Evolutionary conservation across 495 filamentous ascomycete species (phyloP).

Genomic region (Penicillium argentinense): DNA sequence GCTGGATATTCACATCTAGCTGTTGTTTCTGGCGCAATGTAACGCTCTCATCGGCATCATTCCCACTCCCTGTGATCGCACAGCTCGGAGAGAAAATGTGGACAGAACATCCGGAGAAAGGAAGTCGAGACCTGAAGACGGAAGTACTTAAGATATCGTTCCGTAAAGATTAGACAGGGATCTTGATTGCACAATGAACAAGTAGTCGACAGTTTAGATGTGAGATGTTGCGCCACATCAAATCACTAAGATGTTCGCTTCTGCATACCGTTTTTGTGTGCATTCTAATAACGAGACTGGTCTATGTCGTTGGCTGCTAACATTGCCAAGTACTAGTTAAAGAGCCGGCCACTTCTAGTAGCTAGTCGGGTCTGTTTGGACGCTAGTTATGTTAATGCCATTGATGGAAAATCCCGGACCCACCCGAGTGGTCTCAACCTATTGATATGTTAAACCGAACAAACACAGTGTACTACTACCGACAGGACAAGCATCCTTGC

Average conservation of each 20-base stretch:
- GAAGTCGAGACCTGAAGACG: slow-evolving; percentile 1
- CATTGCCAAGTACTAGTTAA: too few relatives aligned
- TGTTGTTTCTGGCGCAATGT: slow-evolving; percentile 24
- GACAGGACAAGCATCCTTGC: too few relatives aligned
- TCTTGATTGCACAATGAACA: slow-evolving; percentile 11
- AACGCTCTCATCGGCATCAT: slow-evolving; percentile 14
- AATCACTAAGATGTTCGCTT: slow-evolving; percentile 6
- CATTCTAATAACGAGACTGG: slow-evolving; percentile 6
- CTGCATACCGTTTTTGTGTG: slow-evolving; percentile 13
- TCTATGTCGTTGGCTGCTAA: too few relatives aligned
- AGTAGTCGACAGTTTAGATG: slow-evolving; percentile 1
- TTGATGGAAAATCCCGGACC: too few relatives aligned
- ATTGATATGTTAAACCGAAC: too few relatives aligned
- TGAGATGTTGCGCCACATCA: slow-evolving; percentile 6
- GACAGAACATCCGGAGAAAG: too few relatives aligned
- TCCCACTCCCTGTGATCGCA: slow-evolving; percentile 15
- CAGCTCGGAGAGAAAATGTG: slow-evolving; percentile 6
- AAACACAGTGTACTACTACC: too few relatives aligned
- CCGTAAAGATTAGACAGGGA: slow-evolving; percentile 11
- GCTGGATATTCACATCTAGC: slow-evolving; percentile 18
- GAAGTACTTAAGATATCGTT: slow-evolving; percentile 7
- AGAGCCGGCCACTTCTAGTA: too few relatives aligned
- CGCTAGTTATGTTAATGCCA: too few relatives aligned
- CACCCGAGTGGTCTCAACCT: too few relatives aligned
- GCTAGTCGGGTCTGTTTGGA: too few relatives aligned